phyloP scores from a whole-genome alignment of 1,139 yeast species.

The Diutina ranongensis region DNA sequence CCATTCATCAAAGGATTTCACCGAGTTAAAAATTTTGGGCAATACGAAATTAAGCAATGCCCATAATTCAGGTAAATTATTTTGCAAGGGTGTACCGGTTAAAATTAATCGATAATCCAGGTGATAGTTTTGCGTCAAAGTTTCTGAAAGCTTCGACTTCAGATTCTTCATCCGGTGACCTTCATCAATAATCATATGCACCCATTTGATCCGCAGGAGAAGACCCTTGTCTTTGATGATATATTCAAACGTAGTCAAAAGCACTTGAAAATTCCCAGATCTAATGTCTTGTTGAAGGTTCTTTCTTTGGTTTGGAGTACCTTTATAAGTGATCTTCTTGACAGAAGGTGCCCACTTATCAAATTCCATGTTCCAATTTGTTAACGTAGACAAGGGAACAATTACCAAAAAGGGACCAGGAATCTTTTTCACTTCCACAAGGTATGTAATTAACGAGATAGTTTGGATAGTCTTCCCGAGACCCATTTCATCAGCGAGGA shows the following conservation, averaged over 20 bases:
- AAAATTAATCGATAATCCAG: constrained; percentile 68
- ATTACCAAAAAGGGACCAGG: constrained; percentile 67
- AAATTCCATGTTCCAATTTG: constrained; percentile 79
- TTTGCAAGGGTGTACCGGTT: constrained; percentile 84
- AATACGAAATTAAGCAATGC: constrained; percentile 68
- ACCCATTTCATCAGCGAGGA: constrained; percentile 92
- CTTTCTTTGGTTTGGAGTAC: constrained; percentile 62
- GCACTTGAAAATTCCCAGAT: constrained; percentile 60
- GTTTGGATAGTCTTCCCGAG: constrained; percentile 84
- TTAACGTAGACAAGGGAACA: constrained; percentile 74
- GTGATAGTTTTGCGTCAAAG: constrained; percentile 62
- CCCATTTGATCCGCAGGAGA: constrained; percentile 61
- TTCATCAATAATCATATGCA: constrained; percentile 82
- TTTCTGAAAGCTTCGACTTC: constrained; percentile 59
- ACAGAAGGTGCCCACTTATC: constrained; percentile 81
- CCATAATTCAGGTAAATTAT: constrained; percentile 78
- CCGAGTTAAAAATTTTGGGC: constrained; percentile 75
- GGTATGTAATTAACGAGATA: constrained; percentile 62
- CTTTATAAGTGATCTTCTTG: constrained; percentile 61
- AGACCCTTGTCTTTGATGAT: constrained; percentile 64
- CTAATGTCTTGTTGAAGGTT: constrained; percentile 49
- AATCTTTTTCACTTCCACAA: constrained; percentile 56
- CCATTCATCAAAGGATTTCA: constrained; percentile 83
- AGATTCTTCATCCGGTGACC: constrained; percentile 85
- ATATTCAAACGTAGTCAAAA: constrained; percentile 72